Base-by-base conservation (phyloP, 257 asterid genomes). In the Solanum habrochaites region DNA sequence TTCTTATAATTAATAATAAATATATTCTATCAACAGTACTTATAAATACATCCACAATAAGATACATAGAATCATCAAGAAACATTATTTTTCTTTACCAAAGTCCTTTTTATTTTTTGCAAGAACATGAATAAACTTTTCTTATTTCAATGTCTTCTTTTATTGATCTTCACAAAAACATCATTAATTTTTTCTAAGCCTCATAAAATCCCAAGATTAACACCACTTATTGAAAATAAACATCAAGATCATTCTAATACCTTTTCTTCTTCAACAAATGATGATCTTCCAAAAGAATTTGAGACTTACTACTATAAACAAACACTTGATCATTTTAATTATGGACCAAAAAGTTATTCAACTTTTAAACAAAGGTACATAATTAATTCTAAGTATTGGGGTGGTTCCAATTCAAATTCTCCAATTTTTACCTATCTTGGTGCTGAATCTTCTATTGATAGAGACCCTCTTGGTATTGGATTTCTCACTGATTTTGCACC, bases 321-420 rank as follows among this genome's bases (percentile, higher is more conserved):
- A 87, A 94, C 97, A 2, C 88, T 96, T n/a, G 99, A 96, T 87
- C 99, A 96, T 82, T 96, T 96, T 89, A 95, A 95, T 88, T 96
- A 90, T 18, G 92, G 90, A 58, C 94, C 97, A 4, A 67, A 88
- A 21, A 93, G 98, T 75, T 95, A 92, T 83, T 86, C 89, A 37
- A 93, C 91, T 20, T 96, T 95, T 90, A 69, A 83, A 7, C 98
- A 94, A 78, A 91, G 85, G 89, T 95, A 92, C 43, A 88, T 92
- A 3, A 87, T 94, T 13, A 90, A 87, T 83, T 88, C 90, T 11
- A 86, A 90, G 29, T 45, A 89, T 1, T 95, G 98, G 98, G 95
- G 95, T 40, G 97, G 98, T 18, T 84, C 91, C 0, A 47, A 71
- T 18, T 75, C 94, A 11, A 89, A 52, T 43, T 85, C 97, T 0